A percentile compares a stretch with the other conserved stretches of the same genome.
phyloP scores from a whole-genome alignment of 495 filamentous ascomycete species.

The Aspergillus steynii region DNA sequence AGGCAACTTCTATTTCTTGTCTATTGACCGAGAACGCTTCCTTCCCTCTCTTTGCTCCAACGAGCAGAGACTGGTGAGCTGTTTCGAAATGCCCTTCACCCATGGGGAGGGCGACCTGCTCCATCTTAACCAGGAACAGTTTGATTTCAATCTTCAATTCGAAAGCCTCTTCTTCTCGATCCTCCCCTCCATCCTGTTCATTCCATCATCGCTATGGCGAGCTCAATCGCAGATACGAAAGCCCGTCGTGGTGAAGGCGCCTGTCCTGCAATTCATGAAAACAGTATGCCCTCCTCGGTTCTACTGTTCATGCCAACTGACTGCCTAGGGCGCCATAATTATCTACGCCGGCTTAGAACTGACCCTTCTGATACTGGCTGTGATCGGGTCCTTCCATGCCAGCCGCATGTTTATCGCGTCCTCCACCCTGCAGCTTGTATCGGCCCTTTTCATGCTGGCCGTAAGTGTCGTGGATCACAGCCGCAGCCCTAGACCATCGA shows the following conservation, averaged over 20 bases:
- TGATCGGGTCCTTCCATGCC: slow-evolving; percentile 23
- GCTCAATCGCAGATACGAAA: slow-evolving; percentile 30
- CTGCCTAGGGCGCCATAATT: slow-evolving; percentile 14
- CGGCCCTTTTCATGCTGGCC: slow-evolving; percentile 30
- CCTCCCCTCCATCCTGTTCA: slow-evolving; percentile 40
- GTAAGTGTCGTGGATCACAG: slow-evolving; percentile 38
- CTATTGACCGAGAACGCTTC: too few relatives aligned
- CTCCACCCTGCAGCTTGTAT: slow-evolving; percentile 31
- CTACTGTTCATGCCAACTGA: neutral
- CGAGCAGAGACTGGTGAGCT: too few relatives aligned
- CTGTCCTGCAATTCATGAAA: slow-evolving; percentile 35
- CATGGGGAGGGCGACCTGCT: slow-evolving; percentile 9
- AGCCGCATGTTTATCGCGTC: slow-evolving; percentile 30
- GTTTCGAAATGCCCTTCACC: slow-evolving; percentile 9
- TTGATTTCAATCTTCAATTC: slow-evolving; percentile 51
- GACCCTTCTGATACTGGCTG: slow-evolving; percentile 30
- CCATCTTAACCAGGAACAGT: slow-evolving; percentile 24
- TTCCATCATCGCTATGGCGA: slow-evolving; percentile 37
- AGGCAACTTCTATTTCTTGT: too few relatives aligned
- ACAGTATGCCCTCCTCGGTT: slow-evolving; percentile 26
- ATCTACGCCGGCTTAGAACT: slow-evolving; percentile 35
- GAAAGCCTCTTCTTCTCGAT: slow-evolving; percentile 48
- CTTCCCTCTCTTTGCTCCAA: too few relatives aligned
- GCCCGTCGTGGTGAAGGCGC: slow-evolving; percentile 35
- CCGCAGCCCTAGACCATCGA: slow-evolving; percentile 37